Base-by-base conservation (phyloP, 2,329 filamentous ascomycete species). In the Cladophialophora exuberans region DNA sequence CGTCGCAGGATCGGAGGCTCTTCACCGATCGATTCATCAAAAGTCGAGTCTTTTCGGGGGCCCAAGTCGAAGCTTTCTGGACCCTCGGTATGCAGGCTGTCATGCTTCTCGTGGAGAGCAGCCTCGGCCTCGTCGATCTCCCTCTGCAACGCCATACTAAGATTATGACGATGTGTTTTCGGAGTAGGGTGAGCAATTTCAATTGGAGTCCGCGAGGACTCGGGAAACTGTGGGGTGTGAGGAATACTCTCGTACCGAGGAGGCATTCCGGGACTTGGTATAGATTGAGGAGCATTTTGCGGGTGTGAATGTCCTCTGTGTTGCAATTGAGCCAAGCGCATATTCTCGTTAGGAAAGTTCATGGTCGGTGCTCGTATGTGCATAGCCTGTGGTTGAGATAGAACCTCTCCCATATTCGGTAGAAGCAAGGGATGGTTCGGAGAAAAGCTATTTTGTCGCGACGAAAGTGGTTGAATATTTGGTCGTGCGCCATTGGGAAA, bases 101-200 rank as follows among this genome's bases (percentile, higher is more conserved):
- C 61, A 22, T 67, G 61, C 33, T 70, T 65, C 7, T 69, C 67
- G n/a, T 66, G 66, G 35, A 73, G 61, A 15, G 69, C 70, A 20
- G 58, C 93, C 65, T 96, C 89, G 3, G 89, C 87, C 66, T 92
- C 88, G 45, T 94, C 87, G 52, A 95, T 87, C 63, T 94, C 90
- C 59, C 86, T 87, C 69, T 96, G 90, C 20, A 96, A 79, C 41
- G 84, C 89, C 60, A 86, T 82, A 65, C 87, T 91, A 35, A 89
- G 79, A 63, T 91, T 91, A 64, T 92, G 88, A 52, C 79, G 79
- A 69, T 85, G 82, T 31, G 80, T 80, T 62, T 79, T 79, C 54
- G 84, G 83, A 46, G 79, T 84, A 7, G 83, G 83, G 42, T 83
- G 79, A 22, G 79, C 80, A 63, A 86, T 83, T 53, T 82, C 79